phyloP scores from a whole-genome alignment of 495 filamentous ascomycete species.

The Aspergillus sclerotioniger region DNA sequence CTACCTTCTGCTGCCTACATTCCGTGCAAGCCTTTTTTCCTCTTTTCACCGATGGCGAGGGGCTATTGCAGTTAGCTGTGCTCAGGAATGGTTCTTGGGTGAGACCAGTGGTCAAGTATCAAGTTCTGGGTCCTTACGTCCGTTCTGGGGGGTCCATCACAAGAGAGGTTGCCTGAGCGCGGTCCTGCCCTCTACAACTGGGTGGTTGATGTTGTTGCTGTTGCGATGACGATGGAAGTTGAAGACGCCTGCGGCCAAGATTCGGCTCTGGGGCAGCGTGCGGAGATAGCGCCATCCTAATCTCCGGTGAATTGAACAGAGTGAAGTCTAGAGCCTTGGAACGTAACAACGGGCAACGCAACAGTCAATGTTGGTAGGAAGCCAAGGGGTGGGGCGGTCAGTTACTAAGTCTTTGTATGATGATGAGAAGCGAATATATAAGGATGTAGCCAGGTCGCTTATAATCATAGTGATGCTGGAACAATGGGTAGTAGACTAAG shows the following conservation, averaged over 20 bases:
- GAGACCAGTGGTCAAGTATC: neutral
- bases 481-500: neutral
- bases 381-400: neutral
- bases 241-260: constrained; percentile 17
- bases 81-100: neutral
- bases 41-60: constrained; percentile 31
- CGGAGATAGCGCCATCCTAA: constrained; percentile 9
- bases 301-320: constrained; percentile 1
- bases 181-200: neutral
- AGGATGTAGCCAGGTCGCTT: neutral
- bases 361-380: neutral
- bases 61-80: neutral
- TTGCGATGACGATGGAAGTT: neutral
- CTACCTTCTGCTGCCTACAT: constrained; percentile 47
- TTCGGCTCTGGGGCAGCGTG: neutral
- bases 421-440: neutral
- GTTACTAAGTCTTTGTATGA: neutral
- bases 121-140: neutral
- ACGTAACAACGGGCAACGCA: neutral
- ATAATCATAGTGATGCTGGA: neutral
- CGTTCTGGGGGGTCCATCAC: neutral
- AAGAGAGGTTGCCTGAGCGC: neutral
- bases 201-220: neutral
- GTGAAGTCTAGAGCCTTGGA: neutral
- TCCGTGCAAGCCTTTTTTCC: constrained; percentile 46